Conservation (phyloP, 108 stramenopile species). For the Schizochytrium sp. region DNA sequence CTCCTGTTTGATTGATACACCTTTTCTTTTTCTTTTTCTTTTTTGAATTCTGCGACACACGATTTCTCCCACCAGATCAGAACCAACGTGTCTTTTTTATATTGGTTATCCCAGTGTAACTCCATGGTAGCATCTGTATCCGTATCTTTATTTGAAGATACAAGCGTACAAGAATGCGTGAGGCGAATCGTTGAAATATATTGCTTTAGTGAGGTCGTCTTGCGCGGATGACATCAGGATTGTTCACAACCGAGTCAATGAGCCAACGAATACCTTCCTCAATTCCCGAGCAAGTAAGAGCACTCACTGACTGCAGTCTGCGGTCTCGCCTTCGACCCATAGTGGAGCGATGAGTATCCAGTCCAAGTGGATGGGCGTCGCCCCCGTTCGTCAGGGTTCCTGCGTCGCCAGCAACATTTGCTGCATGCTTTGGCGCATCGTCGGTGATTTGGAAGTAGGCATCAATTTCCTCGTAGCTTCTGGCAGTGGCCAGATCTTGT, state of each 20-base stretch:
- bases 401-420: neutral
- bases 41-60: no score
- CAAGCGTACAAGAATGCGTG: no score
- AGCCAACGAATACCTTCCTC: slow-evolving; percentile 59
- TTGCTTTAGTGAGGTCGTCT: neutral
- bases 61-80: no score
- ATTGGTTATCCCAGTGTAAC: no score
- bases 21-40: no score
- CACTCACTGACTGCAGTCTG: slow-evolving; percentile 46
- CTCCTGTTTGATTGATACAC: no score
- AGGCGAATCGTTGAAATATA: no score
- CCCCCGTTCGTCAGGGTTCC: no score
- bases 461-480: slow-evolving; percentile 69
- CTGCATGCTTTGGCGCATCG: neutral
- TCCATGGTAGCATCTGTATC: no score
- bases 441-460: slow-evolving; percentile 65
- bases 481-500: slow-evolving; percentile 72
- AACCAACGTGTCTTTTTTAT: no score
- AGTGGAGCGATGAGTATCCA: slow-evolving; percentile 4
- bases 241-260: slow-evolving; percentile 6
- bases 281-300: slow-evolving; percentile 22
- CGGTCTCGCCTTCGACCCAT: neutral
- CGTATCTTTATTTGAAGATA: no score
- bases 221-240: slow-evolving; percentile 58
- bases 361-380: slow-evolving; percentile 21